Conservation (phyloP, 2,329 filamentous ascomycete genomes). For the Neofusicoccum umdonicola region DNA sequence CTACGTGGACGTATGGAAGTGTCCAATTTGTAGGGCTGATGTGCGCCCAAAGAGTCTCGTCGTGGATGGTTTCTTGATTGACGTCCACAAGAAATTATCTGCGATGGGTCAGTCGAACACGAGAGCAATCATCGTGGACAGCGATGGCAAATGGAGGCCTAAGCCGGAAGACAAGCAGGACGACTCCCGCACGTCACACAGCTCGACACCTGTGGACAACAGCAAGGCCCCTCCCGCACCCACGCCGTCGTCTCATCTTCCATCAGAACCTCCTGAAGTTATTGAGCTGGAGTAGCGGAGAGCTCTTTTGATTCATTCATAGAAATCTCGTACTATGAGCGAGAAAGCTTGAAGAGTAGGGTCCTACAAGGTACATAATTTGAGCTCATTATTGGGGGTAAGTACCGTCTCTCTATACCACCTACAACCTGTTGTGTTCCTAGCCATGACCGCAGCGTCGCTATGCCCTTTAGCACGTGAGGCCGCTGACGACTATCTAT, state of each 20-base stretch:
- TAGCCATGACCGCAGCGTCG: background rate
- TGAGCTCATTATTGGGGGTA: no score
- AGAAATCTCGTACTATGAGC: no score
- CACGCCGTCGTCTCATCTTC: background rate
- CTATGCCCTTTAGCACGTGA: background rate
- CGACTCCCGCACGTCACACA: background rate
- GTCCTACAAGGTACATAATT: no score
- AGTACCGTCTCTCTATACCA: no score
- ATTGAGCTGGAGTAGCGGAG: constrained; percentile 4
- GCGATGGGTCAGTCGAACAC: constrained; percentile 48
- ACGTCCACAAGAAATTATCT: constrained; percentile 59
- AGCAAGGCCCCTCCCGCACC: background rate
- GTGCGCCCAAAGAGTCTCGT: constrained; percentile 70
- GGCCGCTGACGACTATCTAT: background rate
- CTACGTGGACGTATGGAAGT: constrained; percentile 74
- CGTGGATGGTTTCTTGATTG: constrained; percentile 70
- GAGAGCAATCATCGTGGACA: constrained; percentile 61
- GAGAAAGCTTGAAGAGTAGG: background rate
- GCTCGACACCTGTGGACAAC: background rate
- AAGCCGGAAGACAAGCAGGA: constrained; percentile 2
- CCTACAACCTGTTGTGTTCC: no score
- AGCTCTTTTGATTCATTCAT: no score
- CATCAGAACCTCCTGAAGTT: background rate
- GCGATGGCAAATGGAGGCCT: constrained; percentile 47
- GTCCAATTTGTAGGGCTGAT: constrained; percentile 77